Percentiles rank a stretch among this genome's conserved stretches.
phyloP scores from a whole-genome alignment of 306 rosid species.

The Lathyrus oleraceus region DNA sequence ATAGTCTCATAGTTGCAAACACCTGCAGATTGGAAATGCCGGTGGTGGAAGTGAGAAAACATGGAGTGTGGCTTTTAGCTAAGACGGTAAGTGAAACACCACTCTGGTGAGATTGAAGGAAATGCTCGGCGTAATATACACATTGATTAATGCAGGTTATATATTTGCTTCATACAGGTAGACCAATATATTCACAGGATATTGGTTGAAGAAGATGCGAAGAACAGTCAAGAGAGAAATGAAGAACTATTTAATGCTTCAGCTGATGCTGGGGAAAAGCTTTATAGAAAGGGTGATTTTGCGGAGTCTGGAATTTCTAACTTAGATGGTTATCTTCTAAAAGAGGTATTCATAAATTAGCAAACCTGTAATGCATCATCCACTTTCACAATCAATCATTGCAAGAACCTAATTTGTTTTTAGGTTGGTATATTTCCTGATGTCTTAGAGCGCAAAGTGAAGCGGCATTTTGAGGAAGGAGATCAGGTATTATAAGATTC shows the following conservation, averaged over 20 bases:
- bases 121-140: neutral
- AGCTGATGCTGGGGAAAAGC: conserved; percentile 77
- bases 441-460: conserved; percentile 84
- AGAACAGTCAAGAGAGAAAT: conserved; percentile 49
- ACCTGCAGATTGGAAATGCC: conserved; percentile 87
- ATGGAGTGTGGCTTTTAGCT: conserved; percentile 94
- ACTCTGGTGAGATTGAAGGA: neutral
- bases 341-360: conserved; percentile 51
- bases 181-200: conserved; percentile 88
- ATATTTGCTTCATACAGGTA: conserved; percentile 52
- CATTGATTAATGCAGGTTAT: neutral
- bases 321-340: conserved; percentile 70
- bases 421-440: conserved; percentile 99
- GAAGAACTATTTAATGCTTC: conserved; percentile 64
- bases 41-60: conserved; percentile 79
- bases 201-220: conserved; percentile 87
- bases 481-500: conserved; percentile 59
- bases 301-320: conserved; percentile 64
- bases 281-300: conserved; percentile 80
- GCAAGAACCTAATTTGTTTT: conserved; percentile 40
- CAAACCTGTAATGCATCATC: conserved; percentile 22
- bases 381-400: conserved; percentile 4
- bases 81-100: conserved; percentile 64
- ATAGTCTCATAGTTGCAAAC: conserved; percentile 33
- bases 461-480: conserved; percentile 83